These are phyloP conservation scores for Puccinellia tenuiflora DNA, from an alignment of 176 grass and related monocot species.

Conservation along the genomic window DNA sequence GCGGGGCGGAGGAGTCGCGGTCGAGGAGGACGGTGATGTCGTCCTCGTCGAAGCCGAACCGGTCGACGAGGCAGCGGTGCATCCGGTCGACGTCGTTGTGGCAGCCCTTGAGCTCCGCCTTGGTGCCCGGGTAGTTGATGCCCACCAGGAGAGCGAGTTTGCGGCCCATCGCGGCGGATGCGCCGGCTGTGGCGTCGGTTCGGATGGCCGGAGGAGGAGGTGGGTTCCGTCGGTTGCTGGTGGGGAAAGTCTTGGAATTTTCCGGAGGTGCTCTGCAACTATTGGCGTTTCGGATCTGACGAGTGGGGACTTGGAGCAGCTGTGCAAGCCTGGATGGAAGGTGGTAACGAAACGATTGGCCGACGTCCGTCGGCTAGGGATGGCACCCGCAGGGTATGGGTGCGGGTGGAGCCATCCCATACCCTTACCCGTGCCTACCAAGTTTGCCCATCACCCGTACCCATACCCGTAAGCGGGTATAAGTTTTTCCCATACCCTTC, in stretches of 20 bases:
- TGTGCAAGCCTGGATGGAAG: neutral
- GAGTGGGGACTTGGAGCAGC: neutral
- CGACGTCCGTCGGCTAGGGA: neutral
- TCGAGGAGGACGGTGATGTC: slow-evolving; percentile 76
- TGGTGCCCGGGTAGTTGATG: slow-evolving; percentile 91
- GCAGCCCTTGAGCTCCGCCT: slow-evolving; percentile 93
- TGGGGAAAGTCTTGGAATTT: neutral
- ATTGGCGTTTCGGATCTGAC: slow-evolving; percentile 20
- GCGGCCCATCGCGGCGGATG: slow-evolving; percentile 41
- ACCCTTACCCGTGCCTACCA: too few species aligned
- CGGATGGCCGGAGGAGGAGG: neutral
- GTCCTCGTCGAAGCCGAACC: slow-evolving; percentile 66
- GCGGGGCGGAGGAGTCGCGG: slow-evolving; percentile 41
- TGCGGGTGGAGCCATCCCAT: too few species aligned
- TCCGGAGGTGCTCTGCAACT: neutral
- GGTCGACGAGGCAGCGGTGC: slow-evolving; percentile 60
- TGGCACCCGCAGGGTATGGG: too few species aligned
- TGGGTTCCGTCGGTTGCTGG: slow-evolving; percentile 13
- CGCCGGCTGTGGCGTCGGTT: slow-evolving; percentile 17
- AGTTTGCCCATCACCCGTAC: too few species aligned
- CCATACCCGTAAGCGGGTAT: too few species aligned
- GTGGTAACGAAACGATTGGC: too few species aligned
- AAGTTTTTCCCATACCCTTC: too few species aligned
- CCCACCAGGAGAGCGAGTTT: slow-evolving; percentile 84
- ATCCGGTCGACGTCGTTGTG: slow-evolving; percentile 93